Evolutionary conservation across 2,329 filamentous ascomycete genomes (phyloP).

Genomic region (Colletotrichum tropicale): DNA sequence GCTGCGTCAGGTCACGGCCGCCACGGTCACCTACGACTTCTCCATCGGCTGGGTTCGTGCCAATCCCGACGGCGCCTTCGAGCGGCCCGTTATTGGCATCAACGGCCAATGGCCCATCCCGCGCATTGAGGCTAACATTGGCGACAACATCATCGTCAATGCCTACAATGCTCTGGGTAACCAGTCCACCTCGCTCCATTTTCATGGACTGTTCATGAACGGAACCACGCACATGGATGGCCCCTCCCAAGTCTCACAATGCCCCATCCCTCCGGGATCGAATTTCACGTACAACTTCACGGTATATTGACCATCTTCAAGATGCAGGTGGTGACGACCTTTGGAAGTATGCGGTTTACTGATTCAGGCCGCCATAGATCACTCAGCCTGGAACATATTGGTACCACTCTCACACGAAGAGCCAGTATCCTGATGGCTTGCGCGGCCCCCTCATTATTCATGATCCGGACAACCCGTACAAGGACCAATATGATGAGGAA

Average conservation of each 20-base stretch:
- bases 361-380: constrained; percentile 45
- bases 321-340: accelerated
- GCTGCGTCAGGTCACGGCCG: background rate
- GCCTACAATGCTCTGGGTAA: constrained; percentile 65
- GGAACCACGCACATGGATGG: constrained; percentile 76
- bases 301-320: constrained; percentile 42
- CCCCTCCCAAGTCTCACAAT: constrained; percentile 69
- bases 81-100: constrained; percentile 74
- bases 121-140: constrained; percentile 63
- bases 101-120: constrained; percentile 80
- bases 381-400: constrained; percentile 75
- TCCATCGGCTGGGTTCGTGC: constrained; percentile 69
- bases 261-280: constrained; percentile 66
- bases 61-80: constrained; percentile 9
- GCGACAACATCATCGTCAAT: constrained; percentile 65
- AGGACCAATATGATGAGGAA: constrained; percentile 64
- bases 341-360: constrained; percentile 21
- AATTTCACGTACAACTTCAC: constrained; percentile 74
- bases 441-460: constrained; percentile 69
- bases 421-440: constrained; percentile 74
- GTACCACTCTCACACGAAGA: constrained; percentile 75
- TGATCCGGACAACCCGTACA: constrained; percentile 64
- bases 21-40: constrained; percentile 65
- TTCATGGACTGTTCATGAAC: constrained; percentile 75
- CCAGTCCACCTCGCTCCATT: constrained; percentile 68